Evolutionary conservation across 2,329 filamentous ascomycete genomes (phyloP), one percentile per base, ranked within the genome.

Genomic region (Hymenoscyphus repandus): DNA sequence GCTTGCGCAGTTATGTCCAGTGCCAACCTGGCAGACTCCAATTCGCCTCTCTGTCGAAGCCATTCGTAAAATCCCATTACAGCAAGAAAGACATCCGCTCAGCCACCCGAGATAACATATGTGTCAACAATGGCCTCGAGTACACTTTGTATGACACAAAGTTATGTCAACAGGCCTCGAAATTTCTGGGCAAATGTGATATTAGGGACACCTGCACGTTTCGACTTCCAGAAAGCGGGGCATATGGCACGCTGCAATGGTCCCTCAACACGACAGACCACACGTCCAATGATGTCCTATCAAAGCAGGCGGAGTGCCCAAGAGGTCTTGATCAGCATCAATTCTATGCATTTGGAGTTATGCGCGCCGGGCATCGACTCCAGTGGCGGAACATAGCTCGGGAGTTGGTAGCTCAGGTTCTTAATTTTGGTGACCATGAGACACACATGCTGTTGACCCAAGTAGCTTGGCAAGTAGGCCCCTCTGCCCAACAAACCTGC

Each of bases 361-460:
- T 83, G 4, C 70, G 75, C 0, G 59, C 74, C 1, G 79, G 79
- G 0, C 51, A 70, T n/a, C 58, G 64, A 1, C 63, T 82, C 13
- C 76, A 80, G 45, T 84, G 78, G 75, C 58, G 69, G 6, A 83
- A 82, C 46, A 73, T 85, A 3, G 59, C 80, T 0, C 58, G 68
- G 1, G 74, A 82, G 57, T 63, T 85, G 2, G 63, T 65, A 0
- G 65, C 68, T 2, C 72, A 75, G 0, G 67, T 66, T 0, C 47
- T 85, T 0, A 73, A 79, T 40, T 74, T 80, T 38, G 74, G 73
- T 9, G 74, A 74, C 41, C 49, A 66, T 1, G 74, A 79, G 34
- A 75, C 76, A 0, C 64, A 66, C 5, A 53, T 73, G 3, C 59
- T 82, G 0, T 47, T 82, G 1, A 58, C 72, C 5, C 80, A 85